phyloP scores from a whole-genome alignment of 768 basidiomycete species.

The Pleurotus salmoneostramineus region DNA sequence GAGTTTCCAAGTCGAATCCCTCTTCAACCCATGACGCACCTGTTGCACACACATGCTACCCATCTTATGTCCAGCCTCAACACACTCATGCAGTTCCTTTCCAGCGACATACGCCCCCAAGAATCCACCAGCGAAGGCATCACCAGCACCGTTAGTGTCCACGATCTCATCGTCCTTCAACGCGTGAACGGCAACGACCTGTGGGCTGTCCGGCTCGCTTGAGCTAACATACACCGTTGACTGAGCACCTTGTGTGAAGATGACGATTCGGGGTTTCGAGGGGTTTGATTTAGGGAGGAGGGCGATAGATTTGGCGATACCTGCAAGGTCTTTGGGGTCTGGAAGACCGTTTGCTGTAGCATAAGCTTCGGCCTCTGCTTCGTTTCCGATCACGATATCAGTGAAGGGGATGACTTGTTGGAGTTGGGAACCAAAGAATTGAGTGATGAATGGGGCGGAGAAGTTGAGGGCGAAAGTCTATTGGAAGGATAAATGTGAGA shows the following conservation, averaged over 20 bases:
- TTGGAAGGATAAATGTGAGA: constrained; percentile 1
- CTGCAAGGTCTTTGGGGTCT: constrained; percentile 58
- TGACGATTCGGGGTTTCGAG: constrained; percentile 71
- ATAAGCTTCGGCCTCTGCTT: constrained; percentile 89
- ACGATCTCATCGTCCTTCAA: constrained; percentile 68
- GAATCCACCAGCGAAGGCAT: constrained; percentile 97
- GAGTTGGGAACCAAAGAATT: constrained; percentile 86
- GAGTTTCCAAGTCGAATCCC: neutral
- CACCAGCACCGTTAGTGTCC: constrained; percentile 98
- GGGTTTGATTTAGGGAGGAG: constrained; percentile 69
- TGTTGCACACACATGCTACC: constrained; percentile 83
- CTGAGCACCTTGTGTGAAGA: constrained; percentile 88
- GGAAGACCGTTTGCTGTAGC: constrained; percentile 69
- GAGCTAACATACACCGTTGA: constrained; percentile 75
- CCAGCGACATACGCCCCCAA: constrained; percentile 80
- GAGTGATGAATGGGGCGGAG: constrained; percentile 94
- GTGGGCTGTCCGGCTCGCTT: constrained; percentile 47
- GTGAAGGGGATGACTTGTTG: constrained; percentile 77
- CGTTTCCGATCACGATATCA: constrained; percentile 95
- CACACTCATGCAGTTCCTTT: constrained; percentile 69
- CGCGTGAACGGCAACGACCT: constrained; percentile 54
- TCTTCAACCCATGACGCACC: constrained; percentile 34
- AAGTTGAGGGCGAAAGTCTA: constrained; percentile 91
- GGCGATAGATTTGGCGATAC: constrained; percentile 78
- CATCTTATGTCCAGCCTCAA: constrained; percentile 84